phyloP scores from a whole-genome alignment of 345 rosid genomes.

The Pistacia vera region DNA sequence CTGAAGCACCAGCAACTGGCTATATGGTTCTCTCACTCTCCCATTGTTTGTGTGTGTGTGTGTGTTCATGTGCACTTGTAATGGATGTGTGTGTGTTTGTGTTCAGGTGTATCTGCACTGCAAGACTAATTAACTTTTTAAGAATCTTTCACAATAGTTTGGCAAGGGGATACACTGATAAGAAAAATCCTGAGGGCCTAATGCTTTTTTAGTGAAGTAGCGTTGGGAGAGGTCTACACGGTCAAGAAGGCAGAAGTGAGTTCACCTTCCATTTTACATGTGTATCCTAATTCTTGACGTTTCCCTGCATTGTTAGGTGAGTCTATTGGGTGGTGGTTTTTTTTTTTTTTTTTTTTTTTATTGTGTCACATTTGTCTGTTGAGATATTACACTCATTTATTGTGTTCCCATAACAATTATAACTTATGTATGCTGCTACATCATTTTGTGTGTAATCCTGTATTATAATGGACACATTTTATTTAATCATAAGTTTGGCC shows the following conservation, averaged over 20 bases:
- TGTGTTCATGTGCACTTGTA: no score
- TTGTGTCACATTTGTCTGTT: background rate
- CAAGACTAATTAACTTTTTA: conserved; percentile 17
- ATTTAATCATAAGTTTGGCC: background rate
- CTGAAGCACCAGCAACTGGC: conserved; percentile 98
- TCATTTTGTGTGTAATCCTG: background rate
- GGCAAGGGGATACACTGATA: conserved; percentile 86
- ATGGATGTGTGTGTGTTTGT: background rate
- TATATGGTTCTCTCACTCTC: conserved; percentile 75
- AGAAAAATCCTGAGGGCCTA: conserved; percentile 81
- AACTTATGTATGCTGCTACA: background rate
- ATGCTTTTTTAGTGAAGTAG: conserved; percentile 94
- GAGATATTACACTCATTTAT: background rate
- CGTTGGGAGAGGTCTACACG: conserved; percentile 79
- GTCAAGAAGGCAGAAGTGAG: conserved; percentile 78
- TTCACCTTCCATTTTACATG: conserved; percentile 7
- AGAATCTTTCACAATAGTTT: conserved; percentile 55
- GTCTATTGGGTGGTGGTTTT: background rate
- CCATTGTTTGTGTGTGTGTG: no score
- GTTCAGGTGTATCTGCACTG: no score
- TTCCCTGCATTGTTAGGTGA: background rate
- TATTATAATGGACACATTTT: background rate
- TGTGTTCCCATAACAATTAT: background rate
- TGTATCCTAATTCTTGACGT: background rate
- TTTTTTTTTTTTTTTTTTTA: background rate